Percentiles rank a stretch among this genome's conserved stretches.
Conservation (phyloP, 306 rosid species). For the Cucumis sativus region DNA sequence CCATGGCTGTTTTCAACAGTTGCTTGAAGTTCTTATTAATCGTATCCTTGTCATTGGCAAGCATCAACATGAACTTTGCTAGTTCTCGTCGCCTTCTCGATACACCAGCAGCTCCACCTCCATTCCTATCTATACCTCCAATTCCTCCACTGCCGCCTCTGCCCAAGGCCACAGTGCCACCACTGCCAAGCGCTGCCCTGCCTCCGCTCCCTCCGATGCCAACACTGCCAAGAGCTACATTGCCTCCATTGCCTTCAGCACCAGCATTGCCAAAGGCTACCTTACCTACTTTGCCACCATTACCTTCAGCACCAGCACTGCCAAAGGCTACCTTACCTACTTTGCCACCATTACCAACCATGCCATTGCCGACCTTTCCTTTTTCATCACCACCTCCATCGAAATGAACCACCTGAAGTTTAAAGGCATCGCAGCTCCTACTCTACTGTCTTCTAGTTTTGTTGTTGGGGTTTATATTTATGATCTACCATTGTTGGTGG, state of each 20-base stretch:
- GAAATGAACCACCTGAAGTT: not conserved
- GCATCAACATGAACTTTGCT: slow-evolving; percentile 12
- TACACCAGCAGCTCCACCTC: slow-evolving; percentile 15
- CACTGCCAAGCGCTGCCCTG: not conserved
- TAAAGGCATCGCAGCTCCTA: not conserved
- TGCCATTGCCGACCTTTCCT: slow-evolving; percentile 2
- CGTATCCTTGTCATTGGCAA: slow-evolving; percentile 11
- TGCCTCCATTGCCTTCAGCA: not conserved
- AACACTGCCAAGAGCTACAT: too few relatives aligned
- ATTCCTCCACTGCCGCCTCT: slow-evolving; percentile 14
- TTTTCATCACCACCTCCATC: slow-evolving; percentile 16
- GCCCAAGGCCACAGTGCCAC: slow-evolving; percentile 15
- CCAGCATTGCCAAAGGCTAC: not conserved
- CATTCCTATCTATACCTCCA: slow-evolving; percentile 8
- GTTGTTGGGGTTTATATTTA: not conserved
- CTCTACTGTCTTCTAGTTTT: not conserved
- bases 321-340: not conserved
- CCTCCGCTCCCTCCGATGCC: not conserved
- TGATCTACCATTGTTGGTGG: not conserved
- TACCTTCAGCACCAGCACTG: not conserved
- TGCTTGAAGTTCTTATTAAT: not conserved
- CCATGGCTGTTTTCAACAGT: slow-evolving; percentile 10
- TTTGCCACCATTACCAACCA: slow-evolving; percentile 5
- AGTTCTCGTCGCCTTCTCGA: slow-evolving; percentile 17
- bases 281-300: not conserved